A percentile compares a stretch with the other conserved stretches of the same genome.
Evolutionary conservation across 352 stramenopile species (phyloP).

Genomic region (Globisporangium nodosum): DNA sequence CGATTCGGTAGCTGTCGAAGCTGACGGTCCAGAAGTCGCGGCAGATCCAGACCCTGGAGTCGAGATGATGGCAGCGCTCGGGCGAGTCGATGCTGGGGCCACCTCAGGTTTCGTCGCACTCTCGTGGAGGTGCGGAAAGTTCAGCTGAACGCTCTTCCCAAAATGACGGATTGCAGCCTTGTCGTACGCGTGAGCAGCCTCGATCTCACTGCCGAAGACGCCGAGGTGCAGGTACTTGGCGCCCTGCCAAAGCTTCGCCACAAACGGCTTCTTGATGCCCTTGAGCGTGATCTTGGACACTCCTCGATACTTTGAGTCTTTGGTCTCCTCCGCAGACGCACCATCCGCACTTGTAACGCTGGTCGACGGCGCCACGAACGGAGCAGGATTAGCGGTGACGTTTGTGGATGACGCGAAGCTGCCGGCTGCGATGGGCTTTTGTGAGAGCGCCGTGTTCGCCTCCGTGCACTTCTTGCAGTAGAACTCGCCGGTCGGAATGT

Average conservation of each 20-base stretch:
- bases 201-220: conserved; percentile 71
- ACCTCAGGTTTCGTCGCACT: conserved; percentile 46
- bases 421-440: conserved; percentile 17
- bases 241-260: conserved; percentile 63
- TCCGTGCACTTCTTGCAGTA: conserved; percentile 74
- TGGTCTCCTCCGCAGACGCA: conserved; percentile 34
- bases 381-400: background rate
- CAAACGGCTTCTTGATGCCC: conserved; percentile 76
- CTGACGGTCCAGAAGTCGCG: conserved; percentile 6
- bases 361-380: background rate
- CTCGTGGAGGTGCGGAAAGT: conserved; percentile 75
- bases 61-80: conserved; percentile 1
- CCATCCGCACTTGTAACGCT: conserved; percentile 6
- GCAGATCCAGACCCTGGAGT: conserved; percentile 5
- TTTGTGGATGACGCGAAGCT: background rate
- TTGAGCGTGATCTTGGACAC: conserved; percentile 80
- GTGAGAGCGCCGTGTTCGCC: conserved; percentile 29
- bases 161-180: conserved; percentile 66
- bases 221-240: conserved; percentile 63
- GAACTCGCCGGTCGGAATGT: conserved; percentile 77
- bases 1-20: conserved; percentile 9
- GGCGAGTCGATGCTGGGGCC: conserved; percentile 16
- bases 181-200: conserved; percentile 79
- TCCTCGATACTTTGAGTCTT: conserved; percentile 72
- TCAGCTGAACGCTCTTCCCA: conserved; percentile 60